Percentiles rank a stretch among this genome's conserved stretches.
These are phyloP conservation scores for Coemansia sp. DNA, from an alignment of 192 early-diverging fungal genomes.

Conservation along the genomic window DNA sequence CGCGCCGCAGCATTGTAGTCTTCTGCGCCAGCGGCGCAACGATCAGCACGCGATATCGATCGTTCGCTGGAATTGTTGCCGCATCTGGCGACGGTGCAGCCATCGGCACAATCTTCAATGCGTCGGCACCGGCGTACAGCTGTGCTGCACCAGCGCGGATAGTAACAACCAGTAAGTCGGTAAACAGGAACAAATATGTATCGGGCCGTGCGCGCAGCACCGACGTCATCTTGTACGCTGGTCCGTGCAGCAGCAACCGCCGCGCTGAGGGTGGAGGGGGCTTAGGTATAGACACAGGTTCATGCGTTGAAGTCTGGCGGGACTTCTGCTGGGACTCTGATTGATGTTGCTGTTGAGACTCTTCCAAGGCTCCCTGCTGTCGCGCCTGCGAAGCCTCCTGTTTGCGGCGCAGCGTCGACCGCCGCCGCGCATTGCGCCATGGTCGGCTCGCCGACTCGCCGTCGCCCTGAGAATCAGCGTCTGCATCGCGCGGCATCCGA, in stretches of 20 bases:
- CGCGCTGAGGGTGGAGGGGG: slow-evolving; percentile 9
- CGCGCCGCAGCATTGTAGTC: slow-evolving; percentile 23
- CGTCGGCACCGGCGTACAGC: slow-evolving; percentile 3
- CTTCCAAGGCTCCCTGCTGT: not conserved
- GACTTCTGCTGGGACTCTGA: not conserved
- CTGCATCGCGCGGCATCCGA: slow-evolving; percentile 3
- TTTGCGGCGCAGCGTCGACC: slow-evolving; percentile 45
- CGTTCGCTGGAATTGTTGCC: slow-evolving; percentile 15
- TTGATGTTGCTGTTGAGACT: slow-evolving; percentile 1
- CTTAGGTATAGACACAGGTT: not conserved
- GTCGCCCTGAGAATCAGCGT: slow-evolving; percentile 1
- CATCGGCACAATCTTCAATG: slow-evolving; percentile 9
- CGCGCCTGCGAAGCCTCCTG: slow-evolving; percentile 7
- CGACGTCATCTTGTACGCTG: slow-evolving; percentile 46
- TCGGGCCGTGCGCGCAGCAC: slow-evolving; percentile 38
- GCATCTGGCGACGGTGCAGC: slow-evolving; percentile 40
- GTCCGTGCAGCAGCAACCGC: slow-evolving; percentile 50
- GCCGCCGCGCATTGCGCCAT: slow-evolving; percentile 43
- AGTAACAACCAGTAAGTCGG: slow-evolving; percentile 49
- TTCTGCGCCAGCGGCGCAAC: slow-evolving; percentile 34
- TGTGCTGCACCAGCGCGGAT: slow-evolving; percentile 14
- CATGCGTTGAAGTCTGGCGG: not conserved
- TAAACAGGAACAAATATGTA: slow-evolving; percentile 54
- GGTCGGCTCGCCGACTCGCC: slow-evolving; percentile 16
- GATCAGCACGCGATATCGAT: slow-evolving; percentile 44